Evolutionary conservation across 129 eudicot species (phyloP).

Genomic region (Centella asiatica): DNA sequence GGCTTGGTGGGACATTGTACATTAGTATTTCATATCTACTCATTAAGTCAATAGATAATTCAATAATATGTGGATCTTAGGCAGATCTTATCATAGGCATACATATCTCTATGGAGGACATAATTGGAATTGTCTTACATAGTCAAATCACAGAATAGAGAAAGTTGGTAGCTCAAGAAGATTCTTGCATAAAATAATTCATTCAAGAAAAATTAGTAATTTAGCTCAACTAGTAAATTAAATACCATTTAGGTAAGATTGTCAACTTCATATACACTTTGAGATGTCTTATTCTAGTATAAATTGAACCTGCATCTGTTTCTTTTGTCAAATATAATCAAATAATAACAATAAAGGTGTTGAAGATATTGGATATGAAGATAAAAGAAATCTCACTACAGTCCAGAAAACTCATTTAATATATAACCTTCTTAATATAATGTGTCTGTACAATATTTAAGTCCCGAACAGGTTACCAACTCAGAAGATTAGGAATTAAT

Average conservation of each 20-base stretch:
- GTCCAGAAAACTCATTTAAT: not conserved
- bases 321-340: not conserved
- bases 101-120: too few relatives aligned
- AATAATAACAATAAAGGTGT: not conserved
- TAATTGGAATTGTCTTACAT: too few relatives aligned
- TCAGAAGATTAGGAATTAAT: not conserved
- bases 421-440: too few relatives aligned
- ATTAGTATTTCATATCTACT: not conserved
- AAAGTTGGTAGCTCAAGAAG: not conserved
- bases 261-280: not conserved
- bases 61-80: too few relatives aligned
- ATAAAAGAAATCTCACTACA: not conserved
- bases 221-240: not conserved
- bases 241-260: not conserved
- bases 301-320: not conserved
- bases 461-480: slow-evolving; percentile 11
- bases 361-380: not conserved
- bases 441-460: not conserved
- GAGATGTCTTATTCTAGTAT: not conserved
- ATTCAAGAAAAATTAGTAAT: not conserved
- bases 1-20: not conserved
- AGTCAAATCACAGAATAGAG: not conserved
- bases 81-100: too few relatives aligned
- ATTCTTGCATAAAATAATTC: not conserved
- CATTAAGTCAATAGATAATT: too few relatives aligned